phyloP scores from a whole-genome alignment of 306 rosid species.

The Prunus mira region DNA sequence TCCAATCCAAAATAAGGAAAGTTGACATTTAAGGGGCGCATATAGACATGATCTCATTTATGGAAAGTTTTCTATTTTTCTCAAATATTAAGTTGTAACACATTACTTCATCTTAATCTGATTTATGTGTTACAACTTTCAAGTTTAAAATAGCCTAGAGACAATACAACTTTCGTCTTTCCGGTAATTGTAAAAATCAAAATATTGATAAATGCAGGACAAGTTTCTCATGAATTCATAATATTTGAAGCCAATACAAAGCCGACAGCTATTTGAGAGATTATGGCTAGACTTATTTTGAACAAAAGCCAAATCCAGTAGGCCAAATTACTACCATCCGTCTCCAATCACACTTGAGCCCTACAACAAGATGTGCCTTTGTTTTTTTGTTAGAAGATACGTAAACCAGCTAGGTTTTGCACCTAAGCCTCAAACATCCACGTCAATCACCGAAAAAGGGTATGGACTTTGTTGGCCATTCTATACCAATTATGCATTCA shows the following conservation, averaged over 20 bases:
- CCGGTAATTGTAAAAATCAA: too few relatives aligned
- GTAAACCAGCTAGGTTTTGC: constrained; percentile 2
- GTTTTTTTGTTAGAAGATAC: neutral
- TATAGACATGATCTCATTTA: too few relatives aligned
- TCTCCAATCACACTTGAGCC: too few relatives aligned
- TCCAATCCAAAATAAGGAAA: too few relatives aligned
- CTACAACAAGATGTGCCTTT: neutral
- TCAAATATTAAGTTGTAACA: too few relatives aligned
- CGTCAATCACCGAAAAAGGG: neutral
- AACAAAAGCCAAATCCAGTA: neutral
- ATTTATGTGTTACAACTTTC: too few relatives aligned
- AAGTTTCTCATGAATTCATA: neutral
- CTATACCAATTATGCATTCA: too few relatives aligned
- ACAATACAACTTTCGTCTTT: too few relatives aligned
- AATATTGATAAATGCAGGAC: neutral
- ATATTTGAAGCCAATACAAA: neutral
- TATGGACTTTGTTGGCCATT: neutral
- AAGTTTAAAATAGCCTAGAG: too few relatives aligned
- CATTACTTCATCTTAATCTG: too few relatives aligned
- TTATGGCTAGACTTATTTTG: neutral
- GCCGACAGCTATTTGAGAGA: neutral
- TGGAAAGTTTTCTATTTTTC: too few relatives aligned
- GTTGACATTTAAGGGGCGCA: too few relatives aligned
- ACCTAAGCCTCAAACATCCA: constrained; percentile 20
- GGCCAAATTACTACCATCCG: neutral